Evolutionary conservation across 2,329 filamentous ascomycete genomes (phyloP), one percentile per base, ranked within the genome.

Genomic region (Stagonosporopsis chrysanthemi): DNA sequence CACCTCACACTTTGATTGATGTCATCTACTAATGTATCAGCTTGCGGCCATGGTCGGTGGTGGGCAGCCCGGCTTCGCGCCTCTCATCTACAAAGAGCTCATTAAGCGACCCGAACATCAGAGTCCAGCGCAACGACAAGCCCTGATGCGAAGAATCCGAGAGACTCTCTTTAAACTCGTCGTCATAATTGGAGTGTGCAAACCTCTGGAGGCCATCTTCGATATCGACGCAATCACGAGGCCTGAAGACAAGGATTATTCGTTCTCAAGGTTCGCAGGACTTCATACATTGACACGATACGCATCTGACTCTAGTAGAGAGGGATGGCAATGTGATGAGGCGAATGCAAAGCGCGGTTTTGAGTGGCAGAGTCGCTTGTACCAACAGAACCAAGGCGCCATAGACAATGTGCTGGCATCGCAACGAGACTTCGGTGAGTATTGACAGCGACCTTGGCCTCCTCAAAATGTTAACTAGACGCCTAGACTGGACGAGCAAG

Each of bases 161-260:
- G 87, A 89, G 71, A 81, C 80, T 0, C 75, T 89, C 12, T 71
- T 89, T 56, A 88, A 89, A 72, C 74, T 80, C n/a, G 78, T 86
- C 2, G 60, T 65, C 12, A 76, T 88, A 2, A 79, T 87, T 15
- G 87, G 87, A 0, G 84, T 88, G 0, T 86, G 84, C 71, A 88
- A 87, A 66, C 85, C 86, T 7, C 72, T 89, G 4, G 85, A 88
- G 64, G 82, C 84, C 1, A 82, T 88, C 40, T 77, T 87, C 7
- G 77, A 81, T n/a, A 86, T 88, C 50, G 77, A 74, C 29, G 75
- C 78, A 15, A 68, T 83, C 9, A 84, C 86, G 62, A 72, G 69
- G 24, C 78, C 77, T 0, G 85, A 87, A 67, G 86, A 89, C 63
- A 82, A 2, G 78, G 54, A 57, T 19, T 48, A 48, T 15, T 33